phyloP scores from a whole-genome alignment of 768 basidiomycete genomes.

The Pulveroboletus sp. region DNA sequence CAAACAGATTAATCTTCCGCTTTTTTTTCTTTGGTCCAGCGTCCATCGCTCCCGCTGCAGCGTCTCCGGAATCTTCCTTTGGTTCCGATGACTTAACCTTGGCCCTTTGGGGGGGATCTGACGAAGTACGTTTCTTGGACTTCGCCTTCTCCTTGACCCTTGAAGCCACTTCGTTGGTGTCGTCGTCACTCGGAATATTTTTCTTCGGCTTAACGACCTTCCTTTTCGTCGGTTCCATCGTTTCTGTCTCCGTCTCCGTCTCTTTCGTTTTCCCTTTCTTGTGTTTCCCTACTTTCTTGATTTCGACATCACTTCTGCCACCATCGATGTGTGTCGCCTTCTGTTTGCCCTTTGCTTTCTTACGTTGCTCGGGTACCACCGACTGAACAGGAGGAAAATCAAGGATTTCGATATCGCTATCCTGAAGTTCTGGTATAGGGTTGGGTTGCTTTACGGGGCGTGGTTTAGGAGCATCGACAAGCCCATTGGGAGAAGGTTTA shows the following conservation, averaged over 20 bases:
- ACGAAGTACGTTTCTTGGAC: constrained; percentile 17
- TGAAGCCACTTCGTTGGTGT: constrained; percentile 5
- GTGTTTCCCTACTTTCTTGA: constrained; percentile 27
- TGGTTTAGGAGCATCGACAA: constrained; percentile 16
- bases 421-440: constrained; percentile 16
- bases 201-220: constrained; percentile 24
- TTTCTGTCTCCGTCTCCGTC: constrained; percentile 15
- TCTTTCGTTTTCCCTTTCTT: constrained; percentile 22
- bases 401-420: constrained; percentile 32
- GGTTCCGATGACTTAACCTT: constrained; percentile 13
- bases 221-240: constrained; percentile 28
- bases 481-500: constrained; percentile 18
- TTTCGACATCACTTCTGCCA: constrained; percentile 11
- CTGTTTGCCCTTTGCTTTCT: constrained; percentile 38
- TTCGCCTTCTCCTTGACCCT: constrained; percentile 17
- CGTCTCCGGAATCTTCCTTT: constrained; percentile 16
- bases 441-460: constrained; percentile 14
- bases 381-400: constrained; percentile 8
- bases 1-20: constrained; percentile 64
- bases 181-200: constrained; percentile 19
- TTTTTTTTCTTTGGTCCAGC: constrained; percentile 57
- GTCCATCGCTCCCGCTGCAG: constrained; percentile 18
- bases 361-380: constrained; percentile 19
- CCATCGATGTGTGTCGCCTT: constrained; percentile 26
- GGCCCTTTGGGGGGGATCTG: constrained; percentile 20